These are phyloP conservation scores for Rhododendron williamsianum DNA, from an alignment of 148 eudicot genomes.

Conservation along the genomic window DNA sequence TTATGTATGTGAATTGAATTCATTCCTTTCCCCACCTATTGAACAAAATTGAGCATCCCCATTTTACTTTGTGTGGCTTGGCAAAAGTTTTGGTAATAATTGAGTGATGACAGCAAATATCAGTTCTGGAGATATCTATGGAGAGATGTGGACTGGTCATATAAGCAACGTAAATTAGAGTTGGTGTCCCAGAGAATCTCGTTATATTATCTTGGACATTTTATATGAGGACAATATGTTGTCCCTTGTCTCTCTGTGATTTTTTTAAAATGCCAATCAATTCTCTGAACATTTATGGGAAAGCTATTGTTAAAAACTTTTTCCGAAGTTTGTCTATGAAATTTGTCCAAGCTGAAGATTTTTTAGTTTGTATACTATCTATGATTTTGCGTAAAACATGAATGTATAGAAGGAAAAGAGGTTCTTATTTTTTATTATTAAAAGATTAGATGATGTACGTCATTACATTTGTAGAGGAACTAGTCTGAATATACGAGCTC, in stretches of 20 bases:
- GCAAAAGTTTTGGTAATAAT: not conserved
- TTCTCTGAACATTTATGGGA: not conserved
- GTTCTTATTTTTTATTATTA: not conserved
- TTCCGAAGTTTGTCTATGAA: not conserved
- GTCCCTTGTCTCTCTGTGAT: not conserved
- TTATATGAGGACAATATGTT: not conserved
- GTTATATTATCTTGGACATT: not conserved
- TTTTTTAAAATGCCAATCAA: not conserved
- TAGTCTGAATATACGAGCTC: not conserved
- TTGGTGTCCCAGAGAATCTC: not conserved
- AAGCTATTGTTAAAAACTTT: not conserved
- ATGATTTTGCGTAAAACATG: not conserved
- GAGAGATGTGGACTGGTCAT: not conserved
- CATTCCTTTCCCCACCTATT: not conserved
- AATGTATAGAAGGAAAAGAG: not conserved
- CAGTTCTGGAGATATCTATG: not conserved
- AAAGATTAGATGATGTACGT: too few relatives aligned
- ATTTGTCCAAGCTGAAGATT: not conserved
- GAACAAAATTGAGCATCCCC: not conserved
- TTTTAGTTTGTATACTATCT: not conserved
- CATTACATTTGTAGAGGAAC: not conserved
- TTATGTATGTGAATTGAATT: not conserved
- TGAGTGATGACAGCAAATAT: not conserved
- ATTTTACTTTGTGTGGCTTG: not conserved
- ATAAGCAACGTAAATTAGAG: not conserved